Conservation (phyloP, 345 rosid species). For the thale cress (Arabidopsis thaliana) region TAIR10.1 NC_003070.9:11293501-11294000, state of each 20-base stretch:
- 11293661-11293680: not conserved
- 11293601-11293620: constrained; percentile 13
- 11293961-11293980: no score
- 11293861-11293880: not conserved
- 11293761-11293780: no score
- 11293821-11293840: no score
- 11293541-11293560: not conserved
- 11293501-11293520: no score
- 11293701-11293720: not conserved
- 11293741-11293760: no score
- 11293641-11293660: constrained; percentile 15
- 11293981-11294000: no score
- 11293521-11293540: not conserved
- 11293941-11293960: no score
- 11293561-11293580: constrained; percentile 2
- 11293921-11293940: no score
- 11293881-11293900: not conserved
- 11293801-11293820: no score
- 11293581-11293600: constrained; percentile 3
- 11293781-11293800: no score
- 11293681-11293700: not conserved
- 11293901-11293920: no score
- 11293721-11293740: not conserved
- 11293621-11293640: constrained; percentile 12
- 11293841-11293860: not conserved